These are phyloP conservation scores for Cyclostephanos invisitatus DNA, from an alignment of 108 stramenopile species.

Conservation along the genomic window DNA sequence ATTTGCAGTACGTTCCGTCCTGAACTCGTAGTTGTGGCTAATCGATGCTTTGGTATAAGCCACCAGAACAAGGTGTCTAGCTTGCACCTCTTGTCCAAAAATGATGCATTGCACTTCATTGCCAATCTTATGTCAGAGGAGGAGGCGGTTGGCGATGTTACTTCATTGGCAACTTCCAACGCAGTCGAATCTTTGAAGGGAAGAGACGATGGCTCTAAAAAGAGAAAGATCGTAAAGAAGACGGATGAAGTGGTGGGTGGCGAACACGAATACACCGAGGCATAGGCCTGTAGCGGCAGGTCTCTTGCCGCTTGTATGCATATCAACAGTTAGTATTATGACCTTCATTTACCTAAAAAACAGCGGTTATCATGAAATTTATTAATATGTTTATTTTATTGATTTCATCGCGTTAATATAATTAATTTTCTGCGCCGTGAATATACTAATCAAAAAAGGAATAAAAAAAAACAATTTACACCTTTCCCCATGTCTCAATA, in stretches of 20 bases:
- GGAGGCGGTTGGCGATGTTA: conserved; percentile 72
- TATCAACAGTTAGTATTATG: not conserved
- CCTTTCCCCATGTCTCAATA: no score
- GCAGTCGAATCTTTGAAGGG: conserved; percentile 29
- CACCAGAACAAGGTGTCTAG: conserved; percentile 89
- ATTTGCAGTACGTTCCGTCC: conserved; percentile 99
- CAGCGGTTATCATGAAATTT: no score
- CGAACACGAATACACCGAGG: not conserved
- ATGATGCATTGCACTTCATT: conserved; percentile 87
- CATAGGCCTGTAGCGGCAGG: not conserved
- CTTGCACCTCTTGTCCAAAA: conserved; percentile 77
- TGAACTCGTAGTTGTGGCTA: conserved; percentile 92
- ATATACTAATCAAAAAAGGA: no score
- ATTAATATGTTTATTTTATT: no score
- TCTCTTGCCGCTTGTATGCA: not conserved
- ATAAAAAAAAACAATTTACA: no score
- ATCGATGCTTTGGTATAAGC: conserved; percentile 85
- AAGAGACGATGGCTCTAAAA: conserved; percentile 23
- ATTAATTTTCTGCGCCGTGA: no score
- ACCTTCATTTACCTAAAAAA: not conserved
- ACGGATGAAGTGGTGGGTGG: conserved; percentile 23
- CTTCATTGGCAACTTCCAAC: conserved; percentile 55
- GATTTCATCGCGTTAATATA: no score
- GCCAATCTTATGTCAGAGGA: conserved; percentile 90
- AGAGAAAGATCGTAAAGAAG: conserved; percentile 33